Percentiles rank a stretch among this genome's conserved stretches.
Conservation (phyloP, 2,329 filamentous ascomycete genomes). For the Davidsoniella australis region DNA sequence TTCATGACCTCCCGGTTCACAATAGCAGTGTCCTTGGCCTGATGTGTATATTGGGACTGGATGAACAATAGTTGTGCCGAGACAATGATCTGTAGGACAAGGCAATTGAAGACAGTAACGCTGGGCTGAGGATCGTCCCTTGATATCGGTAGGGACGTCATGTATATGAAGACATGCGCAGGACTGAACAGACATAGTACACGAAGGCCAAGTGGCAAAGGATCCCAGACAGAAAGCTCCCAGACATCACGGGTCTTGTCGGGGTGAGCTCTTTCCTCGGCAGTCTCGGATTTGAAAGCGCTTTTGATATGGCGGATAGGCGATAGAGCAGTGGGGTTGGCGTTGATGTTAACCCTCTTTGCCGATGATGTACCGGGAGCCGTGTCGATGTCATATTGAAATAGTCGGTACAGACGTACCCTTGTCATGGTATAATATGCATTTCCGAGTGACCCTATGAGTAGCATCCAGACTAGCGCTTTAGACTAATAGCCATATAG, state of each 20-base stretch:
- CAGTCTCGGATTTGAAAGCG: conserved; percentile 49
- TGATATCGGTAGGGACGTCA: conserved; percentile 66
- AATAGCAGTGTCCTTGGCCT: conserved; percentile 66
- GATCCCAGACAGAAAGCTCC: conserved; percentile 90
- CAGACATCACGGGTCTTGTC: conserved; percentile 75
- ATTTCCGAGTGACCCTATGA: conserved; percentile 52
- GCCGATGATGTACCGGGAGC: conserved; percentile 68
- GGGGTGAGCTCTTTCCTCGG: conserved; percentile 71
- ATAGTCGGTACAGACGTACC: conserved; percentile 75
- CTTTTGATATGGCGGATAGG: conserved; percentile 60
- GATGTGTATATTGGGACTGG: conserved; percentile 59
- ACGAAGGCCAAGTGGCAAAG: conserved; percentile 63
- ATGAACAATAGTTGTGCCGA: conserved; percentile 62
- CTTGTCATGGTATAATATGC: conserved; percentile 67
- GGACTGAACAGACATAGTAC: conserved; percentile 87
- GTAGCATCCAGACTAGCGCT: conserved; percentile 53
- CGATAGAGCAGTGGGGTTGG: conserved; percentile 59
- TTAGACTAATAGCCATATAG: not conserved
- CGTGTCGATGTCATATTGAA: conserved; percentile 68
- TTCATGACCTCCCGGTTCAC: conserved; percentile 85
- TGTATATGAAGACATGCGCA: conserved; percentile 80
- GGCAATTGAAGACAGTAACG: conserved; percentile 65
- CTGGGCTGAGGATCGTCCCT: conserved; percentile 65
- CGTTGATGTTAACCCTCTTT: conserved; percentile 73
- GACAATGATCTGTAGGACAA: conserved; percentile 59